Percentiles rank a stretch among this genome's conserved stretches.
Evolutionary conservation across 805 yeast genomes (phyloP).

Genomic region (Candida orba): DNA sequence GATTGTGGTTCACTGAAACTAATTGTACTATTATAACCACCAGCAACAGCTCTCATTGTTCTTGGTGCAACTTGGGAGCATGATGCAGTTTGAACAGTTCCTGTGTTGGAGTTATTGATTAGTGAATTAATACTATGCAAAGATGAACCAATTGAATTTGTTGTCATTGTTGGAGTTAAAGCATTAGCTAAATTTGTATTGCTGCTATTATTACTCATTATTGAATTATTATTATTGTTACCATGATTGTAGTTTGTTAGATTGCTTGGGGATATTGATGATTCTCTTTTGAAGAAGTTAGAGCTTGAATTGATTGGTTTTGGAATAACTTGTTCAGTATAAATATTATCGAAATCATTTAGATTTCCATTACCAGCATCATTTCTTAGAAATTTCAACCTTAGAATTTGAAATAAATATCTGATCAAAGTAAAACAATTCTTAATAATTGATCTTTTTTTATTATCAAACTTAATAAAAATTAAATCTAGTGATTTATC

Average conservation of each 20-base stretch:
- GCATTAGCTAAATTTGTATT: background rate
- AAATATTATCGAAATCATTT: slow-evolving; percentile 18
- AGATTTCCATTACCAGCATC: slow-evolving; percentile 10
- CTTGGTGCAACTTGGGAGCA: slow-evolving; percentile 29
- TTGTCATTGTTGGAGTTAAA: slow-evolving; percentile 3
- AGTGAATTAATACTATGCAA: slow-evolving; percentile 4
- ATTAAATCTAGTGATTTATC: slow-evolving; percentile 27
- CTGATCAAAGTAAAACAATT: slow-evolving; percentile 27
- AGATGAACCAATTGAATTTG: background rate
- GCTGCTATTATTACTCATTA: background rate
- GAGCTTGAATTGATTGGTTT: slow-evolving; percentile 18
- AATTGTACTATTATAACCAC: slow-evolving; percentile 12
- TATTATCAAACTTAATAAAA: slow-evolving; percentile 27
- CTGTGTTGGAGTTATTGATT: background rate
- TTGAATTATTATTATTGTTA: background rate
- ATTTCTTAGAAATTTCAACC: slow-evolving; percentile 23
- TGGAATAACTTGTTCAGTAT: slow-evolving; percentile 23
- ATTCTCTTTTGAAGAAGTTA: slow-evolving; percentile 10
- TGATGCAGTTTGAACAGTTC: slow-evolving; percentile 19
- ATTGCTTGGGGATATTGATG: slow-evolving; percentile 2
- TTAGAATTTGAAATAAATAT: slow-evolving; percentile 26
- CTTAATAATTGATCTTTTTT: slow-evolving; percentile 27
- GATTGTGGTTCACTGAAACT: slow-evolving; percentile 13
- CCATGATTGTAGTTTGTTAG: background rate
- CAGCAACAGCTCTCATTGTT: slow-evolving; percentile 24